Conservation (phyloP, 192 early-diverging fungal species). For the Entomortierella chlamydospora region DNA sequence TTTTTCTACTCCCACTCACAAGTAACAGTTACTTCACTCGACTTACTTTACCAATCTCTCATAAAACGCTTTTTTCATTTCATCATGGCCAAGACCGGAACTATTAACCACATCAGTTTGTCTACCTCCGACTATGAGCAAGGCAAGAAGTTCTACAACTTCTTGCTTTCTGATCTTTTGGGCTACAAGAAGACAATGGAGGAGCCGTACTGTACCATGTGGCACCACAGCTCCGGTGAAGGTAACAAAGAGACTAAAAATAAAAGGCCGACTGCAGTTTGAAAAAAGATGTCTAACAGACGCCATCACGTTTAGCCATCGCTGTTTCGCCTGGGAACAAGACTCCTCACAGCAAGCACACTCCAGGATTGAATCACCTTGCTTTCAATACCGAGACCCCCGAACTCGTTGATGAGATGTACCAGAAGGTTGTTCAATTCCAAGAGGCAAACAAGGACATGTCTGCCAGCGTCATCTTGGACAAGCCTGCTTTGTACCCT, state of each 20-base stretch:
- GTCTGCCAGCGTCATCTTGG: constrained; percentile 14
- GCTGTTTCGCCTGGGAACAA: constrained; percentile 24
- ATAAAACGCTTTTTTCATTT: too few species aligned
- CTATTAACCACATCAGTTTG: constrained; percentile 22
- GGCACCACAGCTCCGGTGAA: background rate
- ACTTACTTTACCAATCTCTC: background rate
- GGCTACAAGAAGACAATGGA: constrained; percentile 35
- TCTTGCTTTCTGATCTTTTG: constrained; percentile 28
- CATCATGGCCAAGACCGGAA: constrained; percentile 25
- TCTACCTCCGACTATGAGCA: constrained; percentile 27
- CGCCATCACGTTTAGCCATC: constrained; percentile 2
- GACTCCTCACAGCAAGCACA: constrained; percentile 25
- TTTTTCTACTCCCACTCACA: too few species aligned
- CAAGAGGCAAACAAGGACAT: constrained; percentile 17
- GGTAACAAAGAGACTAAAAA: too few species aligned
- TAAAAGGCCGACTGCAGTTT: too few species aligned
- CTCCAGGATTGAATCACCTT: constrained; percentile 36
- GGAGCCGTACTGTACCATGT: constrained; percentile 34
- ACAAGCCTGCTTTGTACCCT: constrained; percentile 36
- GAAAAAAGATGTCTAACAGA: too few species aligned
- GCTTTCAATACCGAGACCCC: constrained; percentile 21
- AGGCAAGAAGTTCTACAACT: constrained; percentile 35
- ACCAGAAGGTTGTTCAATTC: constrained; percentile 34
- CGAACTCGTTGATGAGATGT: constrained; percentile 24
- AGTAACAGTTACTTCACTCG: background rate